phyloP scores from a whole-genome alignment of 352 stramenopile species.

The Aphanomyces astaci region DNA sequence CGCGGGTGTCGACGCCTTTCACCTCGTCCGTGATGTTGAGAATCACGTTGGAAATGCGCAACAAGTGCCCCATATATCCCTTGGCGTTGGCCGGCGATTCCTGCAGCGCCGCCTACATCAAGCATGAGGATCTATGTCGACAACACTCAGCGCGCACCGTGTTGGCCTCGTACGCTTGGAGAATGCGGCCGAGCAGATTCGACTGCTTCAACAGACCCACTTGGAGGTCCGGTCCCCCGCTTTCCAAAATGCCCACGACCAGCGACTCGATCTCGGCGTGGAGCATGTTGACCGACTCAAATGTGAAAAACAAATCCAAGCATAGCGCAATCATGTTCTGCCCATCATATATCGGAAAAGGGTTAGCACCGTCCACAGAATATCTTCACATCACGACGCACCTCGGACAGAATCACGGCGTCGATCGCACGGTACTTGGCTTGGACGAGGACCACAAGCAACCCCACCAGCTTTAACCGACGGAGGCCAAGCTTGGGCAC shows the following conservation, averaged over 20 bases:
- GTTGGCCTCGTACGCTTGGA: constrained; percentile 74
- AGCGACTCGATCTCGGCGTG: constrained; percentile 81
- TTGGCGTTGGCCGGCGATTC: constrained; percentile 51
- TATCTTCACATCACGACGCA: too few relatives aligned
- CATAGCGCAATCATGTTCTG: constrained; percentile 61
- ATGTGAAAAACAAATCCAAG: constrained; percentile 82
- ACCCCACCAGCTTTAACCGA: constrained; percentile 70
- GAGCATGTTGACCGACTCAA: constrained; percentile 83
- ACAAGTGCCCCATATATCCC: constrained; percentile 73
- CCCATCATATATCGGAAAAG: too few relatives aligned
- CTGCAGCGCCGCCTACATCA: background rate
- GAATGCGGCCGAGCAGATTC: constrained; percentile 54
- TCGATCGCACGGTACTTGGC: constrained; percentile 80
- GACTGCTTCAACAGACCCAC: constrained; percentile 69
- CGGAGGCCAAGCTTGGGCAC: constrained; percentile 64
- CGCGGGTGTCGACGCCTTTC: constrained; percentile 49
- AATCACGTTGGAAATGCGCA: constrained; percentile 83
- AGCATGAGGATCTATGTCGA: background rate
- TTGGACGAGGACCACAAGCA: constrained; percentile 74
- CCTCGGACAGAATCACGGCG: constrained; percentile 47
- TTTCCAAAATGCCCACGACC: constrained; percentile 76
- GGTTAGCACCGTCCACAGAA: too few relatives aligned
- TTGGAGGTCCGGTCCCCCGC: constrained; percentile 61
- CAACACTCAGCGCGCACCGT: constrained; percentile 26
- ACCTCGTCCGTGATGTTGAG: constrained; percentile 71